Evolutionary conservation across 768 basidiomycete genomes (phyloP), one percentile per base, ranked within the genome.

Genomic region (Calocybe indica): DNA sequence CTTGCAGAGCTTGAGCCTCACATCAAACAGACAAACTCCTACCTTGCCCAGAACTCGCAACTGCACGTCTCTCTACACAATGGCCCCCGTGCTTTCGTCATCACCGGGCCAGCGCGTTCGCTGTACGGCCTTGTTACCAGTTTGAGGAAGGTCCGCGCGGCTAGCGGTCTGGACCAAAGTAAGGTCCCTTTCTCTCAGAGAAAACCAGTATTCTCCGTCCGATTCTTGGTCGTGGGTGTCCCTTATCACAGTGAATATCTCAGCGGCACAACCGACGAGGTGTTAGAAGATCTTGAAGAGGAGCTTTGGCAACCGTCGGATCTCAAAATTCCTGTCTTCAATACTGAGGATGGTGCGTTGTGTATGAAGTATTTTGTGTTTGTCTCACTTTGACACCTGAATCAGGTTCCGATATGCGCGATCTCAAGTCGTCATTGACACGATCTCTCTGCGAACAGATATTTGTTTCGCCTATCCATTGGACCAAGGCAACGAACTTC

Each of bases 171-270:
- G 32, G 96, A 99, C 57, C 96, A 99, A 67, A 90, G 85, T 78
- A 96, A 96, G 70, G 73, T 80, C 2, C 89, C 93, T 7, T 95
- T 85, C 72, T 95, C 92, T 6, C 92, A 97, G 71, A 80, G 96
- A 57, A 95, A 95, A 68, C 85, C 89, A 5, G 88, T 91, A 5
- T 98, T 99, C 67, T 86, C 82, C 37, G 80, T 88, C 41, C 85
- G 96, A 39, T 99, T 98, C 75, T 71, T 99, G 58, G 86, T 91
- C n/a, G 88, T 99, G 59, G 87, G 83, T 45, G 95, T 93, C 1
- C 96, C 96, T 1, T 99, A 93, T 70, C 96, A 99, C 74, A 94
- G 92, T 65, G 71, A 73, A 13, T 95, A 97, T 66, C 73, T 99
- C 46, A 61, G 61, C 12, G 83, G 78, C 29, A 86, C 82, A 1